A percentile compares a stretch with the other conserved stretches of the same genome.
Conservation (phyloP, 176 grass and related monocot genomes). For the Eleusine coracana region DNA sequence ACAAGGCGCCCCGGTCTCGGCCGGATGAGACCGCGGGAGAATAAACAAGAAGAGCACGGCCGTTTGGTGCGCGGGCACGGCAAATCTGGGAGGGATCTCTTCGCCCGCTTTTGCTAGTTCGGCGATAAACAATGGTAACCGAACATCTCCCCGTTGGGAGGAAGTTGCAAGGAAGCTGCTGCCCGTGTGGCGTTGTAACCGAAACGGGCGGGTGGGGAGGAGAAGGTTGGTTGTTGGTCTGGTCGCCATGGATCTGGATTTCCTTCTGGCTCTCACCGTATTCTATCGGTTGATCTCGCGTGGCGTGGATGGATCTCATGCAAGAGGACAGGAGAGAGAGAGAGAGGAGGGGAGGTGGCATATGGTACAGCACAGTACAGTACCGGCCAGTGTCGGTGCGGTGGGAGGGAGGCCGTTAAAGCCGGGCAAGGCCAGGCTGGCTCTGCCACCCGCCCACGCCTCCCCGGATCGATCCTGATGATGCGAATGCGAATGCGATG, state of each 20-base stretch:
- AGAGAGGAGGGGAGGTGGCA: neutral
- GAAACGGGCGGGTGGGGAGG: constrained; percentile 28
- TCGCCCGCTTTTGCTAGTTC: neutral
- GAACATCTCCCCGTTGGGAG: neutral
- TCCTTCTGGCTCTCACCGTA: neutral
- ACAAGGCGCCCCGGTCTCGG: neutral
- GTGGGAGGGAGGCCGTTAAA: constrained; percentile 59
- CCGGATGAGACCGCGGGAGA: neutral
- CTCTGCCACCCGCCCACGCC: neutral
- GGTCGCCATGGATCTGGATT: constrained; percentile 18
- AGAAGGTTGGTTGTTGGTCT: constrained; percentile 14
- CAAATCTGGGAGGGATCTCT: neutral
- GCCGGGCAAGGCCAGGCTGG: constrained; percentile 49
- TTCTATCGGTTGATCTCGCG: neutral
- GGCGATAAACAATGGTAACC: constrained; percentile 11
- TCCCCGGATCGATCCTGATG: constrained; percentile 4
- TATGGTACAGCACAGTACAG: constrained; percentile 10
- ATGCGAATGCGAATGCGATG: neutral
- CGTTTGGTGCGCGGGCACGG: constrained; percentile 22
- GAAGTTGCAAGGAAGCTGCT: constrained; percentile 48
- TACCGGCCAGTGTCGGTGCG: constrained; percentile 55
- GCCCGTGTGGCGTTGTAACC: neutral
- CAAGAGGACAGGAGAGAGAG: neutral
- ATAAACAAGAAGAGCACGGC: constrained; percentile 4
- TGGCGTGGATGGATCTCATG: neutral